Evolutionary conservation across 768 basidiomycete genomes (phyloP), one percentile per base, ranked within the genome.

Genomic region (Coprinopsis cinerea): DNA sequence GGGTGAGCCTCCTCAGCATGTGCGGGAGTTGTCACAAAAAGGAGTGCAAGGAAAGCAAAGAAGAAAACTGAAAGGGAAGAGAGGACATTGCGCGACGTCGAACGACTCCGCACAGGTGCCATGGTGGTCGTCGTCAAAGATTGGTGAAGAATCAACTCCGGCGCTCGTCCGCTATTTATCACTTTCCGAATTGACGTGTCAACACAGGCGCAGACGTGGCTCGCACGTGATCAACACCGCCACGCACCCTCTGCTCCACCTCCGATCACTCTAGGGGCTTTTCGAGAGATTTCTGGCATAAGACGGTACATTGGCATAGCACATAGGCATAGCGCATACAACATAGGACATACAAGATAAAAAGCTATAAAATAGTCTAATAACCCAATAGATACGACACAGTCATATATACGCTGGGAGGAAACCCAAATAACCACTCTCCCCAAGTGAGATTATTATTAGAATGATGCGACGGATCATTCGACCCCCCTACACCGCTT

Each of bases 1-100:
- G 83, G 70, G 57, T 78, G 78, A 51, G 75, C 51, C 28, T 83
- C 85, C 57, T 86, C 81, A 39, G 89, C 91, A 44, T 67, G 70
- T 26, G 74, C 72, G 32, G 77, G 71, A 15, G 88, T 85, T 60
- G 78, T 82, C 55, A 92, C 70, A 64, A 79, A 82, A 64, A 90
- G 62, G 63, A 92, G 60, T 50, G 90, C 86, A 53, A 90, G 56
- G 67, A 89, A 66, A 59, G 79, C 71, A 67, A 88, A 65, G 56
- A 83, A 64, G 51, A 68, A 65, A 55, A 85, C 55, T 41, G 83
- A 83, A 58, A 87, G 69, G 54, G 82, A 78, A 48, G 82, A 82
- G 47, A 75, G 57, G 36, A 77, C 44, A 56, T 71, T 74, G 64
- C 76, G 73, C 62, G 81, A 76, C 65, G 79, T 75, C 60, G 80